Percentiles rank a stretch among this genome's conserved stretches.
phyloP scores from a whole-genome alignment of 257 asterid species.

The Solanum lignicaule region DNA sequence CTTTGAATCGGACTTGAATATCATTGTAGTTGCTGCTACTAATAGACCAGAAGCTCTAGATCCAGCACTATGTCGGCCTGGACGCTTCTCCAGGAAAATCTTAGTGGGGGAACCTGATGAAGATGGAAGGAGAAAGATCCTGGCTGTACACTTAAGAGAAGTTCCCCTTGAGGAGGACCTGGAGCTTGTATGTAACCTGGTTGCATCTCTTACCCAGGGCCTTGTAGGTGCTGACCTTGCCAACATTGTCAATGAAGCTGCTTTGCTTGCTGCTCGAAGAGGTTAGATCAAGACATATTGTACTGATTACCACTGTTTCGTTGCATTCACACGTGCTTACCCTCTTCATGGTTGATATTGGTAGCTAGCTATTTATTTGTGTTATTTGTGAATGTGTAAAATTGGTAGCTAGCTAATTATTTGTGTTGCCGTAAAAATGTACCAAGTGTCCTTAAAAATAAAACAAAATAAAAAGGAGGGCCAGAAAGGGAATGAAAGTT shows the following conservation, averaged over 20 bases:
- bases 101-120: slow-evolving; percentile 94
- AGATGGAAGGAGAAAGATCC: slow-evolving; percentile 81
- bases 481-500: not conserved
- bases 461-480: not conserved
- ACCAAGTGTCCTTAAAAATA: not conserved
- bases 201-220: slow-evolving; percentile 89
- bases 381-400: not conserved
- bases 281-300: slow-evolving; percentile 32
- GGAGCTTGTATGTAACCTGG: slow-evolving; percentile 62
- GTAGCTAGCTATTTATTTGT: not conserved
- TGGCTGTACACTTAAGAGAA: slow-evolving; percentile 82
- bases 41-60: slow-evolving; percentile 96
- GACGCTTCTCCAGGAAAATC: slow-evolving; percentile 93
- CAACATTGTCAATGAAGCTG: slow-evolving; percentile 86
- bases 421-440: not conserved
- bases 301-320: not conserved
- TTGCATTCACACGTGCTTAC: not conserved
- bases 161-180: slow-evolving; percentile 85
- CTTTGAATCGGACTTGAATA: slow-evolving; percentile 57
- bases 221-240: slow-evolving; percentile 96
- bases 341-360: not conserved
- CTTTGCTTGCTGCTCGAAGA: slow-evolving; percentile 94
- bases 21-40: slow-evolving; percentile 90
- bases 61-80: slow-evolving; percentile 95
- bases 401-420: not conserved